Percentiles rank a stretch among this genome's conserved stretches.
Evolutionary conservation across 2,329 filamentous ascomycete species (phyloP).

Genomic region (Cladosporium sp.): DNA sequence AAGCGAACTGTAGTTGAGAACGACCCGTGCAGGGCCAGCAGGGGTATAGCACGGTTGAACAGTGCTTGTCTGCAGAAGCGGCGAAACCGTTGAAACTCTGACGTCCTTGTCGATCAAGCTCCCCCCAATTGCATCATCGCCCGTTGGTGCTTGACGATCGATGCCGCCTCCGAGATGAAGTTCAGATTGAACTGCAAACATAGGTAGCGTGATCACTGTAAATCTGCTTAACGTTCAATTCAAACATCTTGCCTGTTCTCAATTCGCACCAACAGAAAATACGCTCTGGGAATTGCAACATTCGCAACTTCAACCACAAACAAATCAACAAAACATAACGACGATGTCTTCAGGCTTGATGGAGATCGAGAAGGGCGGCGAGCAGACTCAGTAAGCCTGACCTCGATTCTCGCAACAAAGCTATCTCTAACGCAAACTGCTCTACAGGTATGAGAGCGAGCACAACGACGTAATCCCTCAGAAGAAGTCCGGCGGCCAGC

Average conservation of each 20-base stretch:
- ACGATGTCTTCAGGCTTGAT: slow-evolving; percentile 57
- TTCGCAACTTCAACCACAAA: background rate
- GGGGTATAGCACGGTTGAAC: background rate
- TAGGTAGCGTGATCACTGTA: background rate
- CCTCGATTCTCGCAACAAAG: background rate
- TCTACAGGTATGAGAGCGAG: slow-evolving; percentile 58
- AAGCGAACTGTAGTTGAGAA: background rate
- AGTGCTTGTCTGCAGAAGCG: background rate
- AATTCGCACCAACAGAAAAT: background rate
- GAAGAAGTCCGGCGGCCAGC: slow-evolving; percentile 57
- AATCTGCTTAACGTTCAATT: background rate
- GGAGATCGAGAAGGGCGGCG: slow-evolving; percentile 61
- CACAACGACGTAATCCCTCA: slow-evolving; percentile 52
- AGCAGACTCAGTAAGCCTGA: slow-evolving; percentile 55
- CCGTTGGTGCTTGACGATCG: slow-evolving; percentile 1
- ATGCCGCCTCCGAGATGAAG: background rate
- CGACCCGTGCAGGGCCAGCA: background rate
- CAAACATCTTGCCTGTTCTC: background rate
- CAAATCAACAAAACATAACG: background rate
- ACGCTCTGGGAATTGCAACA: background rate
- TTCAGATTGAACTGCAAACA: background rate
- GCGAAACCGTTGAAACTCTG: slow-evolving; percentile 9
- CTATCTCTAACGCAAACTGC: background rate
- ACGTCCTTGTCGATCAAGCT: slow-evolving; percentile 1
- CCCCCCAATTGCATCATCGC: slow-evolving; percentile 13